Base-by-base conservation (phyloP, 176 grass and related monocot genomes). In the Zizania latifolia region DNA sequence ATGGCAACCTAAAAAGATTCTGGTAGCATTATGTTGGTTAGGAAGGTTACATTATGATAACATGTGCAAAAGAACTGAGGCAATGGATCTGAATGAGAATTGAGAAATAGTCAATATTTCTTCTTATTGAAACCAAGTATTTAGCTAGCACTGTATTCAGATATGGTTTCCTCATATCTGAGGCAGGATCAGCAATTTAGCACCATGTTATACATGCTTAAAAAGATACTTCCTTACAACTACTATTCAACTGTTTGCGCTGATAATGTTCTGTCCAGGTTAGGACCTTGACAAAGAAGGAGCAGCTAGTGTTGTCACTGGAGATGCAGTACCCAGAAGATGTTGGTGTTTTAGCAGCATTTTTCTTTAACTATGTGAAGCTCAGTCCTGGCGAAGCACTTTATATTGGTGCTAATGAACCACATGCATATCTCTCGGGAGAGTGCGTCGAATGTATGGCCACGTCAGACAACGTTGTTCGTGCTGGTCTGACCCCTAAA, bases 361-460 rank as follows among this genome's bases (percentile, higher is more conserved):
- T 84, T 75, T 97, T 97, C 79, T 82, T 97, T 31, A 97, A 97
- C 59, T 90, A 93, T 46, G 68, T 97, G 26, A 97, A 81, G 78
- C 90, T 97, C 22, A 86, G 27, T 23, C 93, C 93, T 28, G 93
- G 93, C 1, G 93, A 97, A 82, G 93, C 90, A 12, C 68, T 97
- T 16, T 90, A 93, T 60, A 81, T 97, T 70, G 80, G 82, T 39
- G 76, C 93, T 10, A 93, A 97, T 68, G 93, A 97, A 69, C 93
- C 90, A 65, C 93, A 97, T 76, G 93, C 93, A 39, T 97, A 97
- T 70, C 74, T 97, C 10, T 97, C 82, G 2, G 93, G 93, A 21
- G 93, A 97, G 68, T 97, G 93, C 40, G 62, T 97, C 2, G 93
- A 97, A 74, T 97, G 93, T 45, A 97, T 97, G 93, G 93, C 93